phyloP scores from a whole-genome alignment of 495 filamentous ascomycete genomes.

The Neurospora sp. region DNA sequence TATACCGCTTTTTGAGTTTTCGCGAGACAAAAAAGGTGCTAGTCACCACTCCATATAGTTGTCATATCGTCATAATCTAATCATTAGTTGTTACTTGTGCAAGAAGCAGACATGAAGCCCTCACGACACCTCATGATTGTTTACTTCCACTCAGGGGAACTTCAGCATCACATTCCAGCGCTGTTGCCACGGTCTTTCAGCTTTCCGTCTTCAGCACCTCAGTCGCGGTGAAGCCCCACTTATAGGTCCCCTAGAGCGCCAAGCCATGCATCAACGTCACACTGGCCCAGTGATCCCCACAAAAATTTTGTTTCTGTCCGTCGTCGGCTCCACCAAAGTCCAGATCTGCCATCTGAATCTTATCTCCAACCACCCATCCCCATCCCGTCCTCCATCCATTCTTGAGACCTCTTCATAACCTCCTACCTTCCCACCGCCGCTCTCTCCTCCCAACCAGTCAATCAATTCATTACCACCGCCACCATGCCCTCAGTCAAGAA shows the following conservation, averaged over 20 bases:
- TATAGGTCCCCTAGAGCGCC: neutral
- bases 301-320: neutral
- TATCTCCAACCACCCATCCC: neutral
- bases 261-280: neutral
- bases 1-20: neutral
- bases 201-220: no score
- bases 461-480: neutral
- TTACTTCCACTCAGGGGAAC: neutral
- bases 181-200: neutral
- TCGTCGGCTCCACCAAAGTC: neutral
- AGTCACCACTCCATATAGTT: neutral
- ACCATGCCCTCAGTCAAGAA: constrained; percentile 36
- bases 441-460: no score
- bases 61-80: neutral
- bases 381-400: no score
- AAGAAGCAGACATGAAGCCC: no score
- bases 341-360: neutral
- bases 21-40: neutral
- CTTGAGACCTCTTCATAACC: no score
- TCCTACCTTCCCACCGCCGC: no score
- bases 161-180: neutral
- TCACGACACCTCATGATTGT: neutral
- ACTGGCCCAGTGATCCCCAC: neutral
- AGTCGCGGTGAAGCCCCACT: neutral
- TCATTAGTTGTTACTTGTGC: no score